Evolutionary conservation across 768 basidiomycete genomes (phyloP).

Genomic region (Tricholoma sp.): DNA sequence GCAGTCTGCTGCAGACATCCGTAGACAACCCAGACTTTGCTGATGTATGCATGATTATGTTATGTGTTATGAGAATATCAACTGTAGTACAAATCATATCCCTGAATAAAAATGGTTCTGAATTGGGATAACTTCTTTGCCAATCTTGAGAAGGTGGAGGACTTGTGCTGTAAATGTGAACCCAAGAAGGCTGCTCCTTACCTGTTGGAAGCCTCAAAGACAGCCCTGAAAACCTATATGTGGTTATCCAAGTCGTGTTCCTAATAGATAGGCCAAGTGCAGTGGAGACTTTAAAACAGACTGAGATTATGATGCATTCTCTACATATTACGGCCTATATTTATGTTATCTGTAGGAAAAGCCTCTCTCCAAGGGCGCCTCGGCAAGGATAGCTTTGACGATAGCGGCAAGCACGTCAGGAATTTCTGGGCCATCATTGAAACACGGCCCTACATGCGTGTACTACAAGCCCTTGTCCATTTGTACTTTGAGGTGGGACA

Average conservation of each 20-base stretch:
- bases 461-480: conserved; percentile 32
- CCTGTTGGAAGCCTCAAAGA: conserved; percentile 36
- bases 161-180: conserved; percentile 25
- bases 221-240: conserved; percentile 32
- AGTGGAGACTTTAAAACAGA: conserved; percentile 21
- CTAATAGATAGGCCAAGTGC: conserved; percentile 10
- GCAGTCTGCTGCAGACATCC: too few species aligned
- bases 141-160: conserved; percentile 34
- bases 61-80: too few species aligned
- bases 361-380: conserved; percentile 19
- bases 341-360: background rate
- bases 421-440: conserved; percentile 32
- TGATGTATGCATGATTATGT: too few species aligned
- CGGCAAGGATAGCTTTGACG: conserved; percentile 33
- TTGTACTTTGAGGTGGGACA: conserved; percentile 26
- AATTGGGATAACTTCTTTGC: background rate
- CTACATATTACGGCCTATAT: too few species aligned
- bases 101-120: too few species aligned
- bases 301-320: conserved; percentile 5
- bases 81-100: too few species aligned
- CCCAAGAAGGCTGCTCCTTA: conserved; percentile 33
- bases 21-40: too few species aligned
- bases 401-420: conserved; percentile 27
- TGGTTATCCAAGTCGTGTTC: conserved; percentile 30
- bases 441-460: conserved; percentile 43